phyloP scores from a whole-genome alignment of 2,329 filamentous ascomycete species.

The Colletotrichum camelliae region DNA sequence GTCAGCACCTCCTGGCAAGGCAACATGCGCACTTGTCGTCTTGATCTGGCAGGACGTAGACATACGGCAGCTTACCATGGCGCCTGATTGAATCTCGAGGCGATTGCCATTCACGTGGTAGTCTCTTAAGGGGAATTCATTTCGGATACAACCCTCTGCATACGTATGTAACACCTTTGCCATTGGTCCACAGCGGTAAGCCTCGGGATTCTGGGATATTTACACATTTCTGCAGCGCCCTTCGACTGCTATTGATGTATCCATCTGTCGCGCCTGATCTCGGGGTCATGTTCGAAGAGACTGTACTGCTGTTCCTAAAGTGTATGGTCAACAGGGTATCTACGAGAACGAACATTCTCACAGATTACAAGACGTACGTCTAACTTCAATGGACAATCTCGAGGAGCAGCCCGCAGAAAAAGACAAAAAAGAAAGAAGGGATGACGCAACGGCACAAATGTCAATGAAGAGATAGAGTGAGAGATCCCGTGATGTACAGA shows the following conservation, averaged over 20 bases:
- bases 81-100: not conserved
- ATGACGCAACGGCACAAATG: not conserved
- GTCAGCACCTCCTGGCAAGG: not conserved
- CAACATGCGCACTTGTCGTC: not conserved
- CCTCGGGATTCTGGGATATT: not conserved
- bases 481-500: not conserved
- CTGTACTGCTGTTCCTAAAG: not conserved
- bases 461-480: not conserved
- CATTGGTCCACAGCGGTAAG: not conserved
- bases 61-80: not conserved
- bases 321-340: not conserved
- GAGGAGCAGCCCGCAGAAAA: not conserved
- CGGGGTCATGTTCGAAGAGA: not conserved
- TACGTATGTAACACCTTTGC: not conserved
- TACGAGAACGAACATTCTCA: not conserved
- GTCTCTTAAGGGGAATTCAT: not conserved
- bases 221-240: not conserved
- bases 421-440: not conserved
- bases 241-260: not conserved
- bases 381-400: not conserved
- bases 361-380: not conserved
- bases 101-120: not conserved
- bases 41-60: not conserved
- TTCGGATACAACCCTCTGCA: not conserved
- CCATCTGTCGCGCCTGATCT: not conserved